Evolutionary conservation across 352 stramenopile species (phyloP), one percentile per base, ranked within the genome.

Genomic region (Phytopythium kandeliae): DNA sequence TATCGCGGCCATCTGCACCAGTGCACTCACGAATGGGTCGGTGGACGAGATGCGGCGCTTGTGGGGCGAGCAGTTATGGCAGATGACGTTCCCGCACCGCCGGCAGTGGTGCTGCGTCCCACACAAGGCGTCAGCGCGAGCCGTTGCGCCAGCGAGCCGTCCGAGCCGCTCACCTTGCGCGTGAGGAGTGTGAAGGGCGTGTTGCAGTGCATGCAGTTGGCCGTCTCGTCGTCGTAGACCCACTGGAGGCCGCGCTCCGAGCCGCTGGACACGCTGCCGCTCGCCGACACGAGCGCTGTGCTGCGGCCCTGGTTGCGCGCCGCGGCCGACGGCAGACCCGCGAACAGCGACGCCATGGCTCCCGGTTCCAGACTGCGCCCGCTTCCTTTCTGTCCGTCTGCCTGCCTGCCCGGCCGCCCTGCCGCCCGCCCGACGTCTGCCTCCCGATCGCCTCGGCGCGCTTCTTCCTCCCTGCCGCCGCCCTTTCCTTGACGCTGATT

Each of bases 171-270:
- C 51, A 92, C 82, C 75, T 93, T 93, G 45, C 82, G 73, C 31
- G 80, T 91, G 43, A 93, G 63, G 36, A 93, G 57, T 17, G 82
- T 89, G 64, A 93, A 93, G 10, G 70, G 69, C 48, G 79, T 88
- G 54, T 93, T 90, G 69, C 82, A 93, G 58, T 88, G 80, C 82
- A 93, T 93, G 57, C 82, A 93, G 59, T 93, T 91, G 51, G 66
- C 68, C 4, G 79, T 89, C 52, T 93, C 79, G 45, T 93, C 80
- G 57, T 93, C 82, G 57, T 85, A 86, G 34, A 93, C 78, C 82
- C 82, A 93, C 52, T 89, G 74, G 31, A 93, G 61, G 24, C 72
- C 52, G 19, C 80, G 75, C 48, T 89, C 80, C 19, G 45, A 53
- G 40, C 51, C 55, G 24, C 30, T 62, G 7, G 45, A 53, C 34